Base-by-base conservation (phyloP, 2,329 filamentous ascomycete genomes). In the Fusarium devonianum region DNA sequence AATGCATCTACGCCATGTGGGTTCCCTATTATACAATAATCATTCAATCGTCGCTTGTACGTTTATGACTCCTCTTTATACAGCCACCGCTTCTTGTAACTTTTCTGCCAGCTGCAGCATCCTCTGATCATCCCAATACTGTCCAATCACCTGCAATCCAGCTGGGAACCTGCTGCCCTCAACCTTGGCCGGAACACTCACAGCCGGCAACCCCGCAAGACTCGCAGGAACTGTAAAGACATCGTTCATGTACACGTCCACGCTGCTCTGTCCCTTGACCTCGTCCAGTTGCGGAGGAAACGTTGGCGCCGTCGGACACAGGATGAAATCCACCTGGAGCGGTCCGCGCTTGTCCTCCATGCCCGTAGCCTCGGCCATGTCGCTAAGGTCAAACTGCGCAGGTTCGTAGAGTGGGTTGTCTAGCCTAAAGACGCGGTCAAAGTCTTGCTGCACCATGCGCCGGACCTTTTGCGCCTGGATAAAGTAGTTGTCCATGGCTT, bases 191-290 rank as follows among this genome's bases (percentile, higher is more conserved):
- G 94, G 93, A 9, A 99, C 79, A 60, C 89, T 97, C 39, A 97
- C 82, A 9, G 92, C 90, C 3, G 94, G 94, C 45, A 99, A 75
- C 0, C 94, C 94, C 1, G 93, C 94, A 58, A 99, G 76, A 73
- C 92, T 97, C 2, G 93, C 92, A 2, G 94, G 94, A 2, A 99
- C 93, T 0, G 94, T 97, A 64, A 97, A 93, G 2, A 97, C 88
- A 73, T 99, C 94, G 66, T 94, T 96, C 78, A 89, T 89, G 67
- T 97, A 97, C 2, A 82, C 82, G 63, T 93, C 85, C n/a, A 96
- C 74, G 8, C 80, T 76, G 34, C 73, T 78, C 69, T 84, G 77
- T 8, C 70, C 64, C 52, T 75, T 63, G 23, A 94, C 68, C 5
- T 86, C 79, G 4, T 78, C 74, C 6, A 94, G 68, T 6, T 71